phyloP scores from a whole-genome alignment of 495 filamentous ascomycete genomes.

The Penicillium canariense region DNA sequence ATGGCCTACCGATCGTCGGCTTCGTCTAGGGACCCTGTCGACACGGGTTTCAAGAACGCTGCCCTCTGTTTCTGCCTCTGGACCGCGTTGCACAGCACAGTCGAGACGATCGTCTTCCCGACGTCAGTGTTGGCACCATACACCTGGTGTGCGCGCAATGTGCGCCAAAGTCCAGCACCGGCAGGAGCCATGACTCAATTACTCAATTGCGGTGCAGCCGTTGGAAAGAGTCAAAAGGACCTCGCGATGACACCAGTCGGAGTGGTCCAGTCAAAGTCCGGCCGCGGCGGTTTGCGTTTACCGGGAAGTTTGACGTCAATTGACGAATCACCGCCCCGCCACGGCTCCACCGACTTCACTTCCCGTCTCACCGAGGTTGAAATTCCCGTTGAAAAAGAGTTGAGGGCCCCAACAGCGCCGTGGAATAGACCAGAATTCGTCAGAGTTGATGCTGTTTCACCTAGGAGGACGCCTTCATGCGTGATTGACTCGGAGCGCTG shows the following conservation, averaged over 20 bases:
- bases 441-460: neutral
- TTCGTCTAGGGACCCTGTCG: slow-evolving; percentile 64
- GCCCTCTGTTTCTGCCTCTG: slow-evolving; percentile 46
- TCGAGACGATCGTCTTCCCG: slow-evolving; percentile 74
- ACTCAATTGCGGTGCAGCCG: neutral
- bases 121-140: slow-evolving; percentile 81
- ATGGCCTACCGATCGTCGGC: slow-evolving; percentile 61
- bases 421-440: neutral
- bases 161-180: slow-evolving; percentile 56
- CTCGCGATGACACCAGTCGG: neutral
- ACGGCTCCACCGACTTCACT: slow-evolving; percentile 11
- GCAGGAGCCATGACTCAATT: slow-evolving; percentile 35
- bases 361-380: slow-evolving; percentile 24
- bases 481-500: neutral
- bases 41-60: slow-evolving; percentile 72
- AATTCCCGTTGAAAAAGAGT: slow-evolving; percentile 16
- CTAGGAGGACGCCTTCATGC: neutral
- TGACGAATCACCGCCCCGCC: slow-evolving; percentile 14
- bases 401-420: slow-evolving; percentile 13
- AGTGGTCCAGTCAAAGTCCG: slow-evolving; percentile 5
- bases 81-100: slow-evolving; percentile 63
- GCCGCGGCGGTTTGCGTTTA: slow-evolving; percentile 3
- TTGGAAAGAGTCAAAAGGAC: neutral
- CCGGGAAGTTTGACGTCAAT: slow-evolving; percentile 14
- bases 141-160: slow-evolving; percentile 62